These are phyloP conservation scores for Curvularia eragrostidis DNA, from an alignment of 2,329 filamentous ascomycete genomes.

Conservation along the genomic window DNA sequence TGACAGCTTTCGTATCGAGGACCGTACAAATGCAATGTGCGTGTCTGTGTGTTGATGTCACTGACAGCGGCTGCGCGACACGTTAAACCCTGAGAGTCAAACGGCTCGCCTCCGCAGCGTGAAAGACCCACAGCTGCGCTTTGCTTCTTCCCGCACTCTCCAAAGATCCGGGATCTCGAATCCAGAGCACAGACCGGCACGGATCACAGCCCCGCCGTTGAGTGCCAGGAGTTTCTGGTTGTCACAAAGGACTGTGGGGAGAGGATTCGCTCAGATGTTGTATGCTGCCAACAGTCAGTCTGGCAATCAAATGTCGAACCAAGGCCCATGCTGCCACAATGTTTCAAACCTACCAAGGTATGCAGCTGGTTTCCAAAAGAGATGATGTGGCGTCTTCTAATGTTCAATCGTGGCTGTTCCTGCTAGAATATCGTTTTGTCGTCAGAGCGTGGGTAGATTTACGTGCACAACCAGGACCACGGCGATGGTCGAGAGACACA, in stretches of 20 bases:
- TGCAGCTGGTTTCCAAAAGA: conserved; percentile 44
- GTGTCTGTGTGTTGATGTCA: conserved; percentile 27
- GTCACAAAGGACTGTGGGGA: conserved; percentile 43
- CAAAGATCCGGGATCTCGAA: conserved; percentile 44
- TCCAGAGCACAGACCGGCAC: conserved; percentile 46
- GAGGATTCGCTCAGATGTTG: conserved; percentile 29
- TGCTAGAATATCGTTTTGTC: conserved; percentile 38
- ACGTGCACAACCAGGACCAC: conserved; percentile 34
- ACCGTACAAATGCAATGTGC: conserved; percentile 16
- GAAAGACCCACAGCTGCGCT: conserved; percentile 38
- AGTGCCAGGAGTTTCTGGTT: conserved; percentile 36
- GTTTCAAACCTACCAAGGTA: conserved; percentile 47
- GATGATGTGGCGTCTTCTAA: conserved; percentile 44
- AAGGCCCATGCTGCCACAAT: conserved; percentile 38
- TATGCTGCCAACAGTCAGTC: conserved; percentile 46
- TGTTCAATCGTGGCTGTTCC: conserved; percentile 45
- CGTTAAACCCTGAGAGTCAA: conserved; percentile 41
- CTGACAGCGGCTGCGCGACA: conserved; percentile 40
- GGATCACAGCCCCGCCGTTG: conserved; percentile 28
- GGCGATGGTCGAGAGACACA: conserved; percentile 30
- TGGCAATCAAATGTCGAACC: conserved; percentile 34
- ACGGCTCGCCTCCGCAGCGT: conserved; percentile 40
- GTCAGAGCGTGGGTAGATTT: conserved; percentile 42
- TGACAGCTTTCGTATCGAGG: conserved; percentile 17
- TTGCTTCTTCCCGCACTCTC: conserved; percentile 49